Evolutionary conservation across 2,329 filamentous ascomycete genomes (phyloP).

Genomic region (Scytalidium lignicola): DNA sequence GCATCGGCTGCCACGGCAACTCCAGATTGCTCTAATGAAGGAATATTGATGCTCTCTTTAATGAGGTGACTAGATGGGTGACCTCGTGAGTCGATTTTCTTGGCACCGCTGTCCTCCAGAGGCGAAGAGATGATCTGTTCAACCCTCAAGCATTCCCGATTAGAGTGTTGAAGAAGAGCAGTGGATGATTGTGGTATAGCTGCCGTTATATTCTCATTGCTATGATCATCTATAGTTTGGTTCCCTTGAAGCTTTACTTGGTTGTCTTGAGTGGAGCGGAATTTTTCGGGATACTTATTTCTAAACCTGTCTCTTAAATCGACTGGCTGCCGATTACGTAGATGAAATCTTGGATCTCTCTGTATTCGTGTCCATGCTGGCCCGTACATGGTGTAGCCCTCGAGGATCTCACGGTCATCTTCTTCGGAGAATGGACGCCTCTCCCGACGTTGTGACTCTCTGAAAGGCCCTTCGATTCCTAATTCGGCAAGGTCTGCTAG

Average conservation of each 20-base stretch:
- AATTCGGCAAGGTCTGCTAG: constrained; percentile 50
- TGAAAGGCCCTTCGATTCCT: constrained; percentile 58
- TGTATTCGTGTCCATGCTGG: constrained; percentile 63
- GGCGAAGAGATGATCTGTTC: constrained; percentile 22
- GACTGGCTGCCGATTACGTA: constrained; percentile 56
- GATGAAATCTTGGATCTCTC: constrained; percentile 50
- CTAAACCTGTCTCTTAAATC: constrained; percentile 58
- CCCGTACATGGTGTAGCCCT: constrained; percentile 55
- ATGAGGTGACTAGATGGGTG: constrained; percentile 9
- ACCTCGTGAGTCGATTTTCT: constrained; percentile 4
- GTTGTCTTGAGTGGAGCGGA: constrained; percentile 22
- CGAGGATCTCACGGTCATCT: constrained; percentile 57
- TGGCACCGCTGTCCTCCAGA: constrained; percentile 10
- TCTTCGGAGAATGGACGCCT: constrained; percentile 56
- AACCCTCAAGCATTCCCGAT: constrained; percentile 22
- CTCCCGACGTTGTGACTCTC: constrained; percentile 55
- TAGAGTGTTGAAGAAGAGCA: constrained; percentile 3
- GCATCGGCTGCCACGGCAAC: constrained; percentile 26
- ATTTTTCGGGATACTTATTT: constrained; percentile 58
- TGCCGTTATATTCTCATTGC: neutral
- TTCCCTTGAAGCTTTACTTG: neutral
- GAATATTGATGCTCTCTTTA: constrained; percentile 12
- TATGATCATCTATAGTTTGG: neutral
- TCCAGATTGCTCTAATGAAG: constrained; percentile 15
- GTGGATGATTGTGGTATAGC: constrained; percentile 5